Conservation (phyloP, 23 red algal species). For the Porphyridium purpureum region DNA sequence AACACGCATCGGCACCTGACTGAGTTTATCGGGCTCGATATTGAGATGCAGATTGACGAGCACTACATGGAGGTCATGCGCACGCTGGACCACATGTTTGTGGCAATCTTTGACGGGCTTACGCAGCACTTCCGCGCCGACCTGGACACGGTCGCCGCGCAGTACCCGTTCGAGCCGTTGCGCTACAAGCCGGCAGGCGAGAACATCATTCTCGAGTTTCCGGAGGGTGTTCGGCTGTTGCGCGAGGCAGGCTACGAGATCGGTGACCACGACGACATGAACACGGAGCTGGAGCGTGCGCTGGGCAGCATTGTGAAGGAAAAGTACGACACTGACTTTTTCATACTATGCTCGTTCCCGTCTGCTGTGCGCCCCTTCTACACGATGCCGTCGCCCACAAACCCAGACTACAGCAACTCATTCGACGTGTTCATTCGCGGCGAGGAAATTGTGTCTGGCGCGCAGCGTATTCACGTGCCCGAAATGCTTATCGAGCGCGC, state of each 20-base stretch:
- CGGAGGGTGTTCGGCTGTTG: slow-evolving; percentile 62
- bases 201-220: slow-evolving; percentile 40
- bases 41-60: slow-evolving; percentile 92
- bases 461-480: slow-evolving; percentile 80
- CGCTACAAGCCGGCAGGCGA: slow-evolving; percentile 14
- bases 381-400: slow-evolving; percentile 76
- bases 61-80: slow-evolving; percentile 84
- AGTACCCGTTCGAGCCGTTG: slow-evolving; percentile 59
- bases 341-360: slow-evolving; percentile 66
- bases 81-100: slow-evolving; percentile 58
- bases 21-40: slow-evolving; percentile 84
- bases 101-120: slow-evolving; percentile 74
- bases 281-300: slow-evolving; percentile 62
- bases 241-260: slow-evolving; percentile 50
- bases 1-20: slow-evolving; percentile 86
- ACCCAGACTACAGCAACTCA: slow-evolving; percentile 71
- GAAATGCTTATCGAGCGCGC: slow-evolving; percentile 41
- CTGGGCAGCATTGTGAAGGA: slow-evolving; percentile 57
- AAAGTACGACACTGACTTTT: slow-evolving; percentile 93
- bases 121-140: slow-evolving; percentile 31
- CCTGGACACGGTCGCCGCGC: slow-evolving; percentile 33
- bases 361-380: slow-evolving; percentile 84
- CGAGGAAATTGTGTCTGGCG: slow-evolving; percentile 97
- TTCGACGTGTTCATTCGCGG: slow-evolving; percentile 97
- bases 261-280: slow-evolving; percentile 75